Evolutionary conservation across 768 basidiomycete species (phyloP), one percentile per base, ranked within the genome.

Genomic region (Boletus rubroflammeus): DNA sequence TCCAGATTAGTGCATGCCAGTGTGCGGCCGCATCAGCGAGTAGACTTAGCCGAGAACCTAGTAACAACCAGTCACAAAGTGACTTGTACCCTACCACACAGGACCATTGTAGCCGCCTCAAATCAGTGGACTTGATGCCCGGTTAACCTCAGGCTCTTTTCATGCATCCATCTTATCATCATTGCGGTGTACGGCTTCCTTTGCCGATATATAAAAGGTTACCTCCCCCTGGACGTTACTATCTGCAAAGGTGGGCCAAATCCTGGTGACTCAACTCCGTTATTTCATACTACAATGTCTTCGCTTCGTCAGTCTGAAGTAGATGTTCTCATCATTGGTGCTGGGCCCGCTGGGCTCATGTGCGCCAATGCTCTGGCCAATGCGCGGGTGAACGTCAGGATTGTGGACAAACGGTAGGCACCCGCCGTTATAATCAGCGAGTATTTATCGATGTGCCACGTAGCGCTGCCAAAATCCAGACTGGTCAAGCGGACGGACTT

Each of bases 301-400:
- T 51, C 32, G 25, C 47, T 54, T 48, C 53, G 21, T 43, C 54
- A 59, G 4, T 72, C 72, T 10, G 56, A 69, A 43, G 75, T 76
- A 23, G 76, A 76, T 51, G 74, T 76, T 34, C 67, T 76, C 39
- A 62, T 76, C 50, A 70, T 76, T 23, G 76, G 75, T 35, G 76
- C 75, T 15, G 75, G 75, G 15, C 75, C 76, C 3, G 67, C 75
- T 21, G 76, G 76, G 43, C 60, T 77, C 32, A 73, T 76, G 75
- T 72, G 67, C 41, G 77, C 76, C 15, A 72, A 75, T 14, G 76
- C 69, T 29, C 62, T 78, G 21, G 73, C 69, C 6, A 64, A 59
- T 21, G 74, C 71, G 3, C 65, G 65, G 3, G 68, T 78, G 31
- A 69, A 68, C 26, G 67, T 78, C 25, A 65, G 69, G 35, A 67